These are phyloP conservation scores for Solanum sejunctum DNA, from an alignment of 257 asterid species.

Conservation along the genomic window DNA sequence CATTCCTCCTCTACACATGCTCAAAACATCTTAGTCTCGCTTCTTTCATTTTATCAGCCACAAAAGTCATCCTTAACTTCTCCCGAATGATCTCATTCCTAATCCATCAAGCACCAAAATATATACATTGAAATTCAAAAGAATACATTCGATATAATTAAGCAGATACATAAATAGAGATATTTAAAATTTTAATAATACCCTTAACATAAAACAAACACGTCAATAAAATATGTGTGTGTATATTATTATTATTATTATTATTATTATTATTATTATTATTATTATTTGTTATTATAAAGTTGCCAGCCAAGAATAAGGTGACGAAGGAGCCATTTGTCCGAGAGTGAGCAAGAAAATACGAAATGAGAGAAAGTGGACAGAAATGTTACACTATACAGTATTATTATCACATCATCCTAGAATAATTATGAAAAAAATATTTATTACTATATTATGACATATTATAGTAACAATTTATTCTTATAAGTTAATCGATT, in stretches of 20 bases:
- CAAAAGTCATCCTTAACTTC: too few relatives aligned
- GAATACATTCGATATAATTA: too few relatives aligned
- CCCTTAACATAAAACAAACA: neutral
- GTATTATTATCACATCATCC: slow-evolving; percentile 33
- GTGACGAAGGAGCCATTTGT: slow-evolving; percentile 46
- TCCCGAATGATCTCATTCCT: too few relatives aligned
- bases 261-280: slow-evolving; percentile 6
- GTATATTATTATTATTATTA: slow-evolving; percentile 5
- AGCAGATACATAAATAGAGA: too few relatives aligned
- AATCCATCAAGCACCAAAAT: neutral
- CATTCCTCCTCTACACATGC: too few relatives aligned
- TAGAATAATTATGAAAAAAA: slow-evolving; percentile 1
- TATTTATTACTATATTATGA: neutral
- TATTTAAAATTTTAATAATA: too few relatives aligned
- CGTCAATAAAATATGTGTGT: too few relatives aligned
- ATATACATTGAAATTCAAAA: neutral
- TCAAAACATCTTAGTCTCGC: too few relatives aligned
- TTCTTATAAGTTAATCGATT: neutral
- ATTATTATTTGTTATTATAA: neutral
- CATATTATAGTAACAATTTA: neutral
- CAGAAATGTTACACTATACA: slow-evolving; percentile 46
- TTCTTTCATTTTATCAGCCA: too few relatives aligned
- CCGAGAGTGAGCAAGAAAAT: slow-evolving; percentile 30
- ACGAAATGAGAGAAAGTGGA: slow-evolving; percentile 33
- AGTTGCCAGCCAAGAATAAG: slow-evolving; percentile 19